These are phyloP conservation scores for Penicillium sp. DNA, from an alignment of 2,329 filamentous ascomycete species.

Conservation along the genomic window DNA sequence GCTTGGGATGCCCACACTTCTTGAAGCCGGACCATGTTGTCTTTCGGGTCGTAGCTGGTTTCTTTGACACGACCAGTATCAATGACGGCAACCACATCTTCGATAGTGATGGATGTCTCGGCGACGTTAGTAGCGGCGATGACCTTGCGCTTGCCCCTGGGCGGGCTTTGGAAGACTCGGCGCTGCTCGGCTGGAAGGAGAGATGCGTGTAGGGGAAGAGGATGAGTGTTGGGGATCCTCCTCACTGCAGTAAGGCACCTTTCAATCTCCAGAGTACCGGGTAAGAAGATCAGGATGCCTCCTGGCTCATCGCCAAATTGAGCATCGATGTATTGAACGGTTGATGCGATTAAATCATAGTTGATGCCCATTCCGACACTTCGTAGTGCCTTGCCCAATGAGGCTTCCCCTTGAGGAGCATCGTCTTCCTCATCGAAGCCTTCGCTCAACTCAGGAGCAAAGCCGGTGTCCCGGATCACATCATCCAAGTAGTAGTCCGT, in stretches of 20 bases:
- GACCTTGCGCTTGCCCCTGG: constrained; percentile 81
- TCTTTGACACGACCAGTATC: constrained; percentile 96
- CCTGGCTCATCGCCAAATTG: constrained; percentile 74
- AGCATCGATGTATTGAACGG: constrained; percentile 77
- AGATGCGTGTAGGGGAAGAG: constrained; percentile 87
- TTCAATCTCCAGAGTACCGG: constrained; percentile 89
- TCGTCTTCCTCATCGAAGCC: constrained; percentile 40
- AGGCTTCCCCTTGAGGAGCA: constrained; percentile 50
- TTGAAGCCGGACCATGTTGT: constrained; percentile 90
- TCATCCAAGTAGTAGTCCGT: constrained; percentile 89
- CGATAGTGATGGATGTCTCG: constrained; percentile 97
- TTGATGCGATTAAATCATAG: constrained; percentile 80
- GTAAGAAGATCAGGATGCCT: constrained; percentile 92
- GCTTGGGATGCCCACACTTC: constrained; percentile 95
- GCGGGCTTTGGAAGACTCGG: constrained; percentile 76
- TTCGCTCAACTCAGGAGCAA: constrained; percentile 51
- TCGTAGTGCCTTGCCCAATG: constrained; percentile 69
- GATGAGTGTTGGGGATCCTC: constrained; percentile 68
- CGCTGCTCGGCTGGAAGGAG: constrained; percentile 86
- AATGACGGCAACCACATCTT: constrained; percentile 94
- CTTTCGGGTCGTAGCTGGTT: constrained; percentile 87
- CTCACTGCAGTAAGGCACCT: constrained; percentile 71
- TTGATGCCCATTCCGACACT: constrained; percentile 83
- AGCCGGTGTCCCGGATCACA: constrained; percentile 76
- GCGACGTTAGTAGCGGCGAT: constrained; percentile 96